Evolutionary conservation across 257 asterid genomes (phyloP).

Genomic region (Cordia subcordata): DNA sequence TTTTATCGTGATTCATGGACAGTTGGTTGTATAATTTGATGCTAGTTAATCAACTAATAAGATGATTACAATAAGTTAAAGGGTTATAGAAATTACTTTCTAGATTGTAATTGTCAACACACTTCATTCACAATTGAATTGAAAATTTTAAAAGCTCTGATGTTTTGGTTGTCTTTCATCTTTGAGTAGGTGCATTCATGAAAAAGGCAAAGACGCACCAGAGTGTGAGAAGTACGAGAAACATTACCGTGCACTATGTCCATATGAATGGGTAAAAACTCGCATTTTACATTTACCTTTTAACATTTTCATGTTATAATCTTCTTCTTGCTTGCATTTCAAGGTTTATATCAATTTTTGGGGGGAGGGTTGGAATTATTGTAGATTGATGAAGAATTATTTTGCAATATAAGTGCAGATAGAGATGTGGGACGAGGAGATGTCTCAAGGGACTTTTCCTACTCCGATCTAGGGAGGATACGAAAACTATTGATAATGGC

Average conservation of each 20-base stretch:
- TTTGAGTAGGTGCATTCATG: conserved; percentile 30
- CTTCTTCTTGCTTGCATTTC: no score
- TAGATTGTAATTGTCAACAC: no score
- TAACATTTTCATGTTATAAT: background rate
- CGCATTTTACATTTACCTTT: background rate
- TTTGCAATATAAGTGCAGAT: conserved; percentile 8
- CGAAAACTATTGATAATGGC: background rate
- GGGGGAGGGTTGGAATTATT: background rate
- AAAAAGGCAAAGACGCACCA: conserved; percentile 25
- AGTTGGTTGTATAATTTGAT: no score
- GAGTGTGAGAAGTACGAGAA: conserved; percentile 38
- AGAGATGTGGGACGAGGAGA: conserved; percentile 25
- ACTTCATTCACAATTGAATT: no score
- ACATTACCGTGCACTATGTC: conserved; percentile 15
- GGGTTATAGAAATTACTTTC: no score
- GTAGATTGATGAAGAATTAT: background rate
- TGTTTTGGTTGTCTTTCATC: background rate
- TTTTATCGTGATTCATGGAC: no score
- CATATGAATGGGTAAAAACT: conserved; percentile 16
- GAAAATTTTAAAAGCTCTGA: no score
- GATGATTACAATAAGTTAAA: no score
- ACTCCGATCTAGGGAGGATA: conserved; percentile 1
- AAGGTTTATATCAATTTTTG: no score
- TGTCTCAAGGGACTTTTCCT: conserved; percentile 13
- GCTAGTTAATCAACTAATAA: no score